phyloP scores from a whole-genome alignment of 2,329 filamentous ascomycete genomes.

The Colletotrichum kahawae region DNA sequence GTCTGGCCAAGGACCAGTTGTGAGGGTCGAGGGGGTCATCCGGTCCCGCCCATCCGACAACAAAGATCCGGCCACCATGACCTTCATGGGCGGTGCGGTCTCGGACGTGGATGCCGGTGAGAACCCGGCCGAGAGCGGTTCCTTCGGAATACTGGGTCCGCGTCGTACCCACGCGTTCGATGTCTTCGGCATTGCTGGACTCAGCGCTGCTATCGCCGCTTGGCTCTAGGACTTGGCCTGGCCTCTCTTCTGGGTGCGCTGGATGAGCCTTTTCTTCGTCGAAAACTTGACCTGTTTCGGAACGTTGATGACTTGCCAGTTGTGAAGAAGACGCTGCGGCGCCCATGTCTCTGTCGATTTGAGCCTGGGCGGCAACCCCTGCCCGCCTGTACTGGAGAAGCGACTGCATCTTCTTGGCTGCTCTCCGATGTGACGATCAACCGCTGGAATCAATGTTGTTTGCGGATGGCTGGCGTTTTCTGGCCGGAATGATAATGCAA shows the following conservation, averaged over 20 bases:
- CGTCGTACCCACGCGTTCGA: neutral
- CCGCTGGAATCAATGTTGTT: accelerated
- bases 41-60: slow-evolving; percentile 35
- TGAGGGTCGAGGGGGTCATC: slow-evolving; percentile 48
- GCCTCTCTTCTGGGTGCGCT: neutral
- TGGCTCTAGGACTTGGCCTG: neutral
- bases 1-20: slow-evolving; percentile 45
- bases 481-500: neutral
- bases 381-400: slow-evolving; percentile 3
- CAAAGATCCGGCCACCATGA: slow-evolving; percentile 33
- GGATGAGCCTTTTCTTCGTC: neutral
- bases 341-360: slow-evolving; percentile 3
- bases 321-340: neutral
- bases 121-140: slow-evolving; percentile 29
- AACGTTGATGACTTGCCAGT: neutral
- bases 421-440: neutral
- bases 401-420: slow-evolving; percentile 10
- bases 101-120: slow-evolving; percentile 34
- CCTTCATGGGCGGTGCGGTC: slow-evolving; percentile 28
- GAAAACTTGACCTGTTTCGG: neutral
- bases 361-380: slow-evolving; percentile 4
- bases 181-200: neutral
- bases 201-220: neutral
- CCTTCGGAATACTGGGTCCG: neutral
- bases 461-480: neutral